Percentiles rank a stretch among this genome's conserved stretches.
Conservation (phyloP, 345 rosid genomes). For the Moringa oleifera region DNA sequence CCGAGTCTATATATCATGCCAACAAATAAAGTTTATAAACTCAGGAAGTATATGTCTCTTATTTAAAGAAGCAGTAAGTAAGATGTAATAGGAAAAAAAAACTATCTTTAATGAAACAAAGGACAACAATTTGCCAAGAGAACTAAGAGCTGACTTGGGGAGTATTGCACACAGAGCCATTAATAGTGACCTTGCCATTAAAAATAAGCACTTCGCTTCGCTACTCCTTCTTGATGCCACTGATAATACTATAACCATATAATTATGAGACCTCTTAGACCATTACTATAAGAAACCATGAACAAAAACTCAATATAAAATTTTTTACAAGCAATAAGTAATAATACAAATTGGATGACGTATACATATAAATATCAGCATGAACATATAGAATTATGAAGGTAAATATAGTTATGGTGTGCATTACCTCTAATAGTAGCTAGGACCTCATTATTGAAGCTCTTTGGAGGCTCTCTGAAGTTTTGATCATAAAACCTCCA, state of each 20-base stretch:
- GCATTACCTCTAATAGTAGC: conserved; percentile 90
- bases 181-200: conserved; percentile 80
- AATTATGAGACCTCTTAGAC: conserved; percentile 4
- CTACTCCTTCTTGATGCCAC: conserved; percentile 90
- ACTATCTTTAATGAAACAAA: neutral
- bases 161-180: conserved; percentile 70
- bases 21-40: neutral
- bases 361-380: neutral
- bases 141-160: conserved; percentile 54
- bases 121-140: conserved; percentile 2
- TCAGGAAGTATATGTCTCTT: neutral
- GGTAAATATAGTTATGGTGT: neutral
- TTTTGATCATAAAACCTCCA: conserved; percentile 80
- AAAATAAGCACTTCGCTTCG: conserved; percentile 87
- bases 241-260: conserved; percentile 15
- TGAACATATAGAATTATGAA: neutral
- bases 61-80: neutral
- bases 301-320: no score
- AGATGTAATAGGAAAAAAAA: neutral
- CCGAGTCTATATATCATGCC: conserved; percentile 61
- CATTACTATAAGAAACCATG: neutral
- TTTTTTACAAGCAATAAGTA: neutral
- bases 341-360: neutral
- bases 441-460: conserved; percentile 83
- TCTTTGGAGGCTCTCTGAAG: conserved; percentile 62